Conservation (phyloP, 768 basidiomycete species). For the Udeniomyces megalosporus region DNA sequence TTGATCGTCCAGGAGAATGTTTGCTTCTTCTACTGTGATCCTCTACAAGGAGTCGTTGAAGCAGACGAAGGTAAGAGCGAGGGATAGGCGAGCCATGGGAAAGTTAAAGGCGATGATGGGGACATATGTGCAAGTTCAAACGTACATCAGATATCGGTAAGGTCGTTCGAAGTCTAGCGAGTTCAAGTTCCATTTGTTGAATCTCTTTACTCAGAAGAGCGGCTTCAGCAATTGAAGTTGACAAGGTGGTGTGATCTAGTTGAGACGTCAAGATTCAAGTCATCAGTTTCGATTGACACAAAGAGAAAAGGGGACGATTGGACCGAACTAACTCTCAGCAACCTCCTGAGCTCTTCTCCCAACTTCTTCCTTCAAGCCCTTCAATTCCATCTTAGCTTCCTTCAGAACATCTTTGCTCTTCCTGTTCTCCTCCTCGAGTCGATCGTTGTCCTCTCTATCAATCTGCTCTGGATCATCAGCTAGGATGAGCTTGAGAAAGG, state of each 20-base stretch:
- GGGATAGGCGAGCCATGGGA: background rate
- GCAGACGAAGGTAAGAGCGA: background rate
- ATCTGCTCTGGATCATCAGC: conserved; percentile 68
- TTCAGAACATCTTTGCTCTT: conserved; percentile 44
- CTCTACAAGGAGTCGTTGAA: conserved; percentile 39
- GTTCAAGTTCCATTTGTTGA: conserved; percentile 60
- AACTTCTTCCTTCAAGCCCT: conserved; percentile 43
- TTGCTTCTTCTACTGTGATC: conserved; percentile 58
- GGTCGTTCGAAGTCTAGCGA: conserved; percentile 63
- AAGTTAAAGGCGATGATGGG: too few species aligned
- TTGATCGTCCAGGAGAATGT: conserved; percentile 55
- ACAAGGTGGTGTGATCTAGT: conserved; percentile 20
- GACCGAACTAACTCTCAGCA: conserved; percentile 22
- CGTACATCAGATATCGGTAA: conserved; percentile 42
- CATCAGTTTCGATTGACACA: background rate
- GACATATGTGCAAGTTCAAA: too few species aligned
- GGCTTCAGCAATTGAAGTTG: conserved; percentile 19
- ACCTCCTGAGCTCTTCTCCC: conserved; percentile 43
- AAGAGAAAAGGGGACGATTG: background rate
- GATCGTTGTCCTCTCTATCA: conserved; percentile 62
- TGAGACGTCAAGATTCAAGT: background rate
- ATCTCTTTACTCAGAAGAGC: conserved; percentile 37
- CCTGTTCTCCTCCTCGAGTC: conserved; percentile 46
- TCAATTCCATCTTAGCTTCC: conserved; percentile 45
- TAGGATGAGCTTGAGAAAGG: conserved; percentile 71